Conservation (phyloP, 352 stramenopile species). For the Pythium phragmitis region DNA sequence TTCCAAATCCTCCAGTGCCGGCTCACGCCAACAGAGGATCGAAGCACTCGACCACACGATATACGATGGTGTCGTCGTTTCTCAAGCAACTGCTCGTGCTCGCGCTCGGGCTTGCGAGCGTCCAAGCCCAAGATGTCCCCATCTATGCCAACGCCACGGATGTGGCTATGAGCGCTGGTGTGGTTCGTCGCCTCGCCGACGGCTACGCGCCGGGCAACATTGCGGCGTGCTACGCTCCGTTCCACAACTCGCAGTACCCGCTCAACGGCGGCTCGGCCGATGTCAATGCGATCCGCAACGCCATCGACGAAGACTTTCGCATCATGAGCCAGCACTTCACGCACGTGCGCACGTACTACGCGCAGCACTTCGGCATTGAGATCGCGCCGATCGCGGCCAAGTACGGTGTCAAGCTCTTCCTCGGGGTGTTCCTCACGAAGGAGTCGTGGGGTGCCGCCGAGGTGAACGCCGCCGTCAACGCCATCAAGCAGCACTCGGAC, state of each 20-base stretch:
- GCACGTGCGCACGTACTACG: slow-evolving; percentile 62
- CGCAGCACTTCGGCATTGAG: slow-evolving; percentile 47
- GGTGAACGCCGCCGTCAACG: slow-evolving; percentile 37
- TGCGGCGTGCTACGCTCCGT: slow-evolving; percentile 50
- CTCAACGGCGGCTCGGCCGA: slow-evolving; percentile 28
- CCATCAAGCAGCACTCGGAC: slow-evolving; percentile 42
- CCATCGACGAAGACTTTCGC: slow-evolving; percentile 42
- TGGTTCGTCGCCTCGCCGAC: slow-evolving; percentile 12
- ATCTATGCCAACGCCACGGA: background rate
- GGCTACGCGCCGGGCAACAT: slow-evolving; percentile 25
- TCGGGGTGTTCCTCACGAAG: slow-evolving; percentile 51
- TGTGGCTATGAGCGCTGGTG: background rate
- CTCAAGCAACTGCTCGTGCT: background rate
- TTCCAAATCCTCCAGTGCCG: no score
- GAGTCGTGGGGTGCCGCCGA: slow-evolving; percentile 42
- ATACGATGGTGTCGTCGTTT: no score
- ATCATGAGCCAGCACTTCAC: slow-evolving; percentile 44
- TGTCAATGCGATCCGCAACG: slow-evolving; percentile 4
- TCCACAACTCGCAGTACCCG: slow-evolving; percentile 56
- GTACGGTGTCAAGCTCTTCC: slow-evolving; percentile 51
- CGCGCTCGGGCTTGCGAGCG: background rate
- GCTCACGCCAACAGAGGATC: no score
- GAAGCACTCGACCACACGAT: no score
- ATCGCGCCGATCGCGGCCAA: slow-evolving; percentile 42
- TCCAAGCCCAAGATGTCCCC: background rate